phyloP scores from a whole-genome alignment of 2,329 filamentous ascomycete genomes.

The Diaporthe ampelina region DNA sequence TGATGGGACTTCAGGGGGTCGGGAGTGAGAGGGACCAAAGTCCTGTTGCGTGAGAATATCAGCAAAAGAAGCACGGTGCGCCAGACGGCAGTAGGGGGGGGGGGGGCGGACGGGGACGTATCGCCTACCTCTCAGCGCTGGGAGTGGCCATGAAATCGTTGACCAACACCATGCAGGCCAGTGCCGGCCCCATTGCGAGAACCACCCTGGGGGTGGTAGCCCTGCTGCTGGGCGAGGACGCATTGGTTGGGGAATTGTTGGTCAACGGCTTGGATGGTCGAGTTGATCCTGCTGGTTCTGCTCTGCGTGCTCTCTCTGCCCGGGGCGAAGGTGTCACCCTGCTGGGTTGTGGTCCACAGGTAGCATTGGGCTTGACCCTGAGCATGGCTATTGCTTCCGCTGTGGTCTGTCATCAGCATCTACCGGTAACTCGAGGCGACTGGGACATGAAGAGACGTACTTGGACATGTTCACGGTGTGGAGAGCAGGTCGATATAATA shows the following conservation, averaged over 20 bases:
- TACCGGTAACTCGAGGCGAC: neutral
- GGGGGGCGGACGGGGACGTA: no score
- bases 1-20: neutral
- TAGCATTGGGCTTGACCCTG: neutral
- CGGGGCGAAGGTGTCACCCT: neutral
- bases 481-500: no score
- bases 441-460: accelerated
- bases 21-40: no score
- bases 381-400: neutral
- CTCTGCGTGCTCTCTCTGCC: neutral
- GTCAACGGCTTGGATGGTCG: neutral
- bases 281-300: neutral
- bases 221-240: neutral
- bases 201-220: neutral
- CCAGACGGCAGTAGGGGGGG: no score
- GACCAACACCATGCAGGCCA: neutral
- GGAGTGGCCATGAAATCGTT: neutral
- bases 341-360: neutral
- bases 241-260: neutral
- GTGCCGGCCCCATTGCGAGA: neutral
- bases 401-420: neutral
- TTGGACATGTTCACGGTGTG: neutral
- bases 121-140: neutral
- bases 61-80: neutral
- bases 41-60: neutral